A percentile compares a stretch with the other conserved stretches of the same genome.
phyloP scores from a whole-genome alignment of 805 yeast species.

The Maudiozyma turicensis region DNA sequence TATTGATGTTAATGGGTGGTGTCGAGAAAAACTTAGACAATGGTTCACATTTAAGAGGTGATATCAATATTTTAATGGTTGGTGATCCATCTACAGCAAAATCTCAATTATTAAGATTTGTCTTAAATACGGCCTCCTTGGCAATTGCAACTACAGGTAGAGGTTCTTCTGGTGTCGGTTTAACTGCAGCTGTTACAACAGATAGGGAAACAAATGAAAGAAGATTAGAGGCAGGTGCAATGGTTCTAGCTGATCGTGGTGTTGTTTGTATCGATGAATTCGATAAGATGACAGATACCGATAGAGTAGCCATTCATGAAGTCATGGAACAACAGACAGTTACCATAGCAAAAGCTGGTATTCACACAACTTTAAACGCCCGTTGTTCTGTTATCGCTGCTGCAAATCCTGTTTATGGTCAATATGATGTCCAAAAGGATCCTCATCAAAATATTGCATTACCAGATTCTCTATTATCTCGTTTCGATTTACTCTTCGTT shows the following conservation, averaged over 20 bases:
- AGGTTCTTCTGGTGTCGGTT: slow-evolving; percentile 99
- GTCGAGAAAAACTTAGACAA: slow-evolving; percentile 86
- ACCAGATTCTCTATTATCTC: slow-evolving; percentile 91
- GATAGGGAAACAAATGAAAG: slow-evolving; percentile 97
- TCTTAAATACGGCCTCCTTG: slow-evolving; percentile 84
- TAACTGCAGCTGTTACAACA: slow-evolving; percentile 95
- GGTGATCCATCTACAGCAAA: slow-evolving; percentile 99
- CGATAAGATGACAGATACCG: slow-evolving; percentile 94
- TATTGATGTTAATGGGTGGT: slow-evolving; percentile 88
- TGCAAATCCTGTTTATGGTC: slow-evolving; percentile 95
- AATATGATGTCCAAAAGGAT: slow-evolving; percentile 89
- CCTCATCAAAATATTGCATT: slow-evolving; percentile 95
- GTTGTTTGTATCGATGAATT: slow-evolving; percentile 97
- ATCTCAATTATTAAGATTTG: slow-evolving; percentile 90
- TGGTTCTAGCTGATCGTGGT: slow-evolving; percentile 97
- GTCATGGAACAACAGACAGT: slow-evolving; percentile 99
- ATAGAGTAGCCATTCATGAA: slow-evolving; percentile 97
- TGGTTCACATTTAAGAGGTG: slow-evolving; percentile 97
- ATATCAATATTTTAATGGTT: slow-evolving; percentile 89
- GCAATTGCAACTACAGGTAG: slow-evolving; percentile 98
- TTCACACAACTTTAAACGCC: slow-evolving; percentile 91
- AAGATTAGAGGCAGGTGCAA: slow-evolving; percentile 96
- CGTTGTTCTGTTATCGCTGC: slow-evolving; percentile 96
- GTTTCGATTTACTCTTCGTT: slow-evolving; percentile 90
- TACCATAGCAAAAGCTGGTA: slow-evolving; percentile 96